These are phyloP conservation scores for Leishmania arabica DNA, from an alignment of 208 protist genomes.

Conservation along the genomic window DNA sequence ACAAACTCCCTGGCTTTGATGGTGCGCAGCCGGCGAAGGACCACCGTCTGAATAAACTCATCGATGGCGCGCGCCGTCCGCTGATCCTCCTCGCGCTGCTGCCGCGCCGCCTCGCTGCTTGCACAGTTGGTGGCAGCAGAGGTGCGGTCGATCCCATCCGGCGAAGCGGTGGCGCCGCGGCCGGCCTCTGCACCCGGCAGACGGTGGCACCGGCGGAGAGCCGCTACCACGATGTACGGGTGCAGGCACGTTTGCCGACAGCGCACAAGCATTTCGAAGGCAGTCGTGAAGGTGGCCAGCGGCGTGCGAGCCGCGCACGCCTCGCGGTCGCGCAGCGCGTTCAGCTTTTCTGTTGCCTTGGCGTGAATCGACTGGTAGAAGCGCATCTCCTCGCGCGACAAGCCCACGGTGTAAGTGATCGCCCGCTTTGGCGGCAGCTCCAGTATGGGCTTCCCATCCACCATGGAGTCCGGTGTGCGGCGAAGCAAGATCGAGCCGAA, in stretches of 20 bases:
- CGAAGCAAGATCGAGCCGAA: constrained; percentile 63
- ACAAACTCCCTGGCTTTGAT: constrained; percentile 43
- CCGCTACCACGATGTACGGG: constrained; percentile 77
- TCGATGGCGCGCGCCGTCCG: constrained; percentile 20
- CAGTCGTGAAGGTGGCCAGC: constrained; percentile 53
- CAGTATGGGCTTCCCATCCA: constrained; percentile 52
- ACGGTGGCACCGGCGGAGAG: constrained; percentile 40
- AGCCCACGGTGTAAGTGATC: constrained; percentile 28
- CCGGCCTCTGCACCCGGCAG: background rate
- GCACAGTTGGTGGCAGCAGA: background rate
- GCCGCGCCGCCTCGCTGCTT: constrained; percentile 4
- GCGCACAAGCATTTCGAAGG: constrained; percentile 87
- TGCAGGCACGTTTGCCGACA: constrained; percentile 87
- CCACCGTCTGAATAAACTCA: constrained; percentile 25
- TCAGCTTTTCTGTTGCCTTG: constrained; percentile 52
- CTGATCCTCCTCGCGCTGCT: constrained; percentile 15
- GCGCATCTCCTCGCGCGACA: constrained; percentile 40
- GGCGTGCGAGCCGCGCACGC: constrained; percentile 13
- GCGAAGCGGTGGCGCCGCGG: background rate
- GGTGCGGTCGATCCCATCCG: background rate
- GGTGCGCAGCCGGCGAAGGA: constrained; percentile 22
- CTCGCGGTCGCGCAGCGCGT: constrained; percentile 24
- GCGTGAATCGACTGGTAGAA: constrained; percentile 62
- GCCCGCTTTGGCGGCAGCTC: constrained; percentile 47
- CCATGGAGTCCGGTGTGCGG: constrained; percentile 51